A percentile compares a stretch with the other conserved stretches of the same genome.
Conservation (phyloP, 2,329 filamentous ascomycete species). For the Hypoxylon sp. region DNA sequence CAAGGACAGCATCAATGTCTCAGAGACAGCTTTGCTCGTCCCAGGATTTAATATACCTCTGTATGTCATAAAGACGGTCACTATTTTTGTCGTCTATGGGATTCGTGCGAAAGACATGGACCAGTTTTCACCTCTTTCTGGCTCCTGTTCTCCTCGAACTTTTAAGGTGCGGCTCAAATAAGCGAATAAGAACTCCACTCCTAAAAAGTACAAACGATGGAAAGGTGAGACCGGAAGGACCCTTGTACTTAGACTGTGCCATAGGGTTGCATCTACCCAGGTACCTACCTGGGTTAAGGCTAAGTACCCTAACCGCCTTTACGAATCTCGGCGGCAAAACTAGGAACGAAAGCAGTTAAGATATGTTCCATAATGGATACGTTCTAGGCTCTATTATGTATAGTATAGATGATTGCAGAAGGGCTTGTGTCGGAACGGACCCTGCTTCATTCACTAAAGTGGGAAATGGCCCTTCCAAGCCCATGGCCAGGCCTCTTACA, state of each 20-base stretch:
- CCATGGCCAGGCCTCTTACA: neutral
- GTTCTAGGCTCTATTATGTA: neutral
- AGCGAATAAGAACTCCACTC: conserved; percentile 1
- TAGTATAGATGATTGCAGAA: neutral
- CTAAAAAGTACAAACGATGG: neutral
- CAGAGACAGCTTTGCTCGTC: too few species aligned
- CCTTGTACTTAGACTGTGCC: neutral
- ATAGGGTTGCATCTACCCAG: too few species aligned
- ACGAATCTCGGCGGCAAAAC: too few species aligned
- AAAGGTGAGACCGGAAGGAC: neutral
- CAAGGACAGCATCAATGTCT: too few species aligned
- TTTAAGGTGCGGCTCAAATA: conserved; percentile 6
- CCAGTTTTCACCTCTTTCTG: neutral
- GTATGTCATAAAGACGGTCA: too few species aligned
- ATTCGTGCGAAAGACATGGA: neutral
- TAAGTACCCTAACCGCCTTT: too few species aligned
- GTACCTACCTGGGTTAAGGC: too few species aligned
- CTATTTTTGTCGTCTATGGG: neutral
- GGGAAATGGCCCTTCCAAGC: neutral
- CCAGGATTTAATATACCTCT: too few species aligned
- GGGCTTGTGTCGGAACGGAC: neutral
- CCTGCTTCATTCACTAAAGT: neutral
- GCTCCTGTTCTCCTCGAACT: too few species aligned
- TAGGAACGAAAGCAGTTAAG: too few species aligned
- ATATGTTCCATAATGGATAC: neutral